phyloP scores from a whole-genome alignment of 164 flowering plant genomes.

The Taxillus chinensis region DNA sequence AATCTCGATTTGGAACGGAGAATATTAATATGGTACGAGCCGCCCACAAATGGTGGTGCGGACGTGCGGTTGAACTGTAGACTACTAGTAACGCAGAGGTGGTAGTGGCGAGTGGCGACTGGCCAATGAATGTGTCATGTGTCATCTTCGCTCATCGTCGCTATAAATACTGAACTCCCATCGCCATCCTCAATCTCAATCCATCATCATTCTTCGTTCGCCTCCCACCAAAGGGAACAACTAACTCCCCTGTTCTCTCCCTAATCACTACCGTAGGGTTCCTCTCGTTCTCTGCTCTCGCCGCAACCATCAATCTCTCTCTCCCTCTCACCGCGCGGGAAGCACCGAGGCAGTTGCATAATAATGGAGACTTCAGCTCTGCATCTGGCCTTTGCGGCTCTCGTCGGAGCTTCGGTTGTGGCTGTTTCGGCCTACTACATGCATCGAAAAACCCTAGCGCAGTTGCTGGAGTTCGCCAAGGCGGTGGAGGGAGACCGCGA shows the following conservation, averaged over 20 bases:
- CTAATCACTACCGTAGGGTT: not conserved
- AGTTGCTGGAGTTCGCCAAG: conserved; percentile 76
- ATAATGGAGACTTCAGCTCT: conserved; percentile 55
- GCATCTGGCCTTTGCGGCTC: conserved; percentile 87
- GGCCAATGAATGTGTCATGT: too few relatives aligned
- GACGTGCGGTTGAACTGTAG: too few relatives aligned
- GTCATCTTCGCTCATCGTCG: too few relatives aligned
- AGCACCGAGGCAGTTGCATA: conserved; percentile 5
- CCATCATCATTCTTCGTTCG: not conserved
- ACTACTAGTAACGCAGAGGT: too few relatives aligned
- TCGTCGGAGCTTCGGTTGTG: conserved; percentile 78
- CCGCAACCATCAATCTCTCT: not conserved
- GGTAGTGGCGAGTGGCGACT: too few relatives aligned
- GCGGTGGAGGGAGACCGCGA: conserved; percentile 49
- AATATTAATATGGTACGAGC: too few relatives aligned
- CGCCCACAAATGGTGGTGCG: too few relatives aligned
- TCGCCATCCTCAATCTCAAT: too few relatives aligned
- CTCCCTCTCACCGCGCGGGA: too few relatives aligned
- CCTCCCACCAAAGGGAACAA: conserved; percentile 9
- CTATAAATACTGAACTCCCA: too few relatives aligned
- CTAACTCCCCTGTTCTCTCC: conserved; percentile 6
- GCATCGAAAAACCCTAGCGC: conserved; percentile 76
- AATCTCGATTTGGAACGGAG: too few relatives aligned
- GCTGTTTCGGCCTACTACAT: conserved; percentile 86
- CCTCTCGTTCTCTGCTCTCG: not conserved